Evolutionary conservation across 2,329 filamentous ascomycete species (phyloP).

Genomic region (Arthrocladium fulminans): DNA sequence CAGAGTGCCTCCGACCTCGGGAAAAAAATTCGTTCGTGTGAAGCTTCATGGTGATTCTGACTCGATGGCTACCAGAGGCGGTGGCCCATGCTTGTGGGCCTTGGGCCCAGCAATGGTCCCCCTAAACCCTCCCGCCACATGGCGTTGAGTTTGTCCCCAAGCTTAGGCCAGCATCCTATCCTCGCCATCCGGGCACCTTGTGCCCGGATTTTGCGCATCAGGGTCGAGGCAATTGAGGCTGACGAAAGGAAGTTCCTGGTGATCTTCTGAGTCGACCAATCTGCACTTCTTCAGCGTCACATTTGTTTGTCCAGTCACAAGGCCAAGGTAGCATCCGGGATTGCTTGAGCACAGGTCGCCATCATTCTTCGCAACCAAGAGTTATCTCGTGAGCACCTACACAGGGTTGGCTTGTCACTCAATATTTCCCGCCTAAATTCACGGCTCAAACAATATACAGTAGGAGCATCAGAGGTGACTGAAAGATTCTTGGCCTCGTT

Average conservation of each 20-base stretch:
- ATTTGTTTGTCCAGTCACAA: background rate
- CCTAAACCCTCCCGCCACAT: conserved; percentile 1
- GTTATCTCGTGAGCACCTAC: background rate
- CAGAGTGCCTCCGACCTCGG: background rate
- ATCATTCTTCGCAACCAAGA: background rate
- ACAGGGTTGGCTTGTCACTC: background rate
- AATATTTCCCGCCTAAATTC: background rate
- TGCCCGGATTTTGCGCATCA: background rate
- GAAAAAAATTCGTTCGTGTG: background rate
- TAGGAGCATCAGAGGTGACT: background rate
- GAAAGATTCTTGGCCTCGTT: conserved; percentile 2
- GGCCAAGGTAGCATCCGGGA: background rate
- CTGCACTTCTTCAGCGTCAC: conserved; percentile 6
- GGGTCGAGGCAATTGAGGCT: background rate
- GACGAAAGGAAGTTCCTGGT: background rate
- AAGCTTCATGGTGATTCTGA: too few relatives aligned
- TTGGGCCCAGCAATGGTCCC: background rate
- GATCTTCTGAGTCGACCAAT: conserved; percentile 1
- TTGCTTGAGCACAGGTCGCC: background rate
- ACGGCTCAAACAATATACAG: background rate
- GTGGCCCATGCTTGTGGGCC: background rate
- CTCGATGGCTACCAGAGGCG: too few relatives aligned
- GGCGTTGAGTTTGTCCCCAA: background rate
- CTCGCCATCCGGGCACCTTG: background rate
- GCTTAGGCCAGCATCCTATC: background rate